phyloP scores from a whole-genome alignment of 345 rosid genomes.

The Diplotaxis tenuifolia region DNA sequence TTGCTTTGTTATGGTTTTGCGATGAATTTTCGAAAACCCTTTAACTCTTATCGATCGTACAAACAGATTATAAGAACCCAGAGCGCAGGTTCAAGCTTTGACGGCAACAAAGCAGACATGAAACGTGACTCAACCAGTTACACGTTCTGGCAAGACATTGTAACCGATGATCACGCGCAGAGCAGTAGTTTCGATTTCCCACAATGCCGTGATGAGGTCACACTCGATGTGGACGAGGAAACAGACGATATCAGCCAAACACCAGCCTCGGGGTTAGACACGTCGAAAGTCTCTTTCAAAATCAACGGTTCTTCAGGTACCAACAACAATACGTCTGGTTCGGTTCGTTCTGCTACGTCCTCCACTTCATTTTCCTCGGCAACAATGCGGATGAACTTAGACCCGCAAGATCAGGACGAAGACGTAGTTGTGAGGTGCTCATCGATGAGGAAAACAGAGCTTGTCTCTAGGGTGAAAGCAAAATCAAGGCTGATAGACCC shows the following conservation, averaged over 20 bases:
- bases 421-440: conserved; percentile 47
- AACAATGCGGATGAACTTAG: conserved; percentile 28
- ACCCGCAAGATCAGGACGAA: conserved; percentile 26
- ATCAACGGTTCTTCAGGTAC: conserved; percentile 31
- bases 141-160: conserved; percentile 31
- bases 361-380: conserved; percentile 32
- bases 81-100: conserved; percentile 1
- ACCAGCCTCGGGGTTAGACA: not conserved
- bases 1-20: not conserved
- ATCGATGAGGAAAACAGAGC: conserved; percentile 44
- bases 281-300: conserved; percentile 57
- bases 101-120: not conserved
- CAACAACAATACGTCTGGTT: conserved; percentile 11
- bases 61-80: conserved; percentile 31
- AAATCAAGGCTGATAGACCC: conserved; percentile 79
- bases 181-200: conserved; percentile 35
- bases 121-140: conserved; percentile 4
- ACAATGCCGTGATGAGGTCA: conserved; percentile 44
- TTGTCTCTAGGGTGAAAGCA: conserved; percentile 48
- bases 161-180: not conserved
- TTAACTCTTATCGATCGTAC: conserved; percentile 45
- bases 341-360: conserved; percentile 19
- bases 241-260: conserved; percentile 43
- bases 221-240: conserved; percentile 66
- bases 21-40: conserved; percentile 48